These are phyloP conservation scores for Pelargonium fulgidum DNA, from an alignment of 441 rosid genomes.

Conservation along the genomic window DNA sequence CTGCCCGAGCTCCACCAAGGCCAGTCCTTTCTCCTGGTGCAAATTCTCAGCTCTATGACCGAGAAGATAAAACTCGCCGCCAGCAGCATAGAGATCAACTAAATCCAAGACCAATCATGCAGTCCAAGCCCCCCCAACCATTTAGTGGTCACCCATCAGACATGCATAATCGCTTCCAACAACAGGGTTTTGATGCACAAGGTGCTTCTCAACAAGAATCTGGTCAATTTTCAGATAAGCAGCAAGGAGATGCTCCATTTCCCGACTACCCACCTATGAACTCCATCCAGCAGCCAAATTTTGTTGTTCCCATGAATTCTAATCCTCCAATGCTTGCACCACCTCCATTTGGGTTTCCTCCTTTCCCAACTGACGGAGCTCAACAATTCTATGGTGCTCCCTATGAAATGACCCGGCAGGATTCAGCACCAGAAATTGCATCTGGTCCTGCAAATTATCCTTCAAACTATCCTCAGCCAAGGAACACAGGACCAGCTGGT, in stretches of 20 bases:
- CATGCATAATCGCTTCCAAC: constrained; percentile 33
- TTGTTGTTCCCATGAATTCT: constrained; percentile 36
- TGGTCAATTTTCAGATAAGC: constrained; percentile 7
- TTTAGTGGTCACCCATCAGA: constrained; percentile 47
- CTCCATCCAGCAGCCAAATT: constrained; percentile 27
- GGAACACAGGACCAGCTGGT: constrained; percentile 37
- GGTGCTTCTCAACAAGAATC: constrained; percentile 37
- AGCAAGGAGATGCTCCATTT: constrained; percentile 45
- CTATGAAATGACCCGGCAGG: constrained; percentile 47
- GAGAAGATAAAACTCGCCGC: constrained; percentile 48
- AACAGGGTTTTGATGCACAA: constrained; percentile 28
- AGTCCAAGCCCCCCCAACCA: constrained; percentile 40
- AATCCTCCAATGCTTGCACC: too few relatives aligned
- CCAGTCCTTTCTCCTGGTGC: constrained; percentile 41
- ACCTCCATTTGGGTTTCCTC: constrained; percentile 31
- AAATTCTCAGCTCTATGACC: constrained; percentile 48
- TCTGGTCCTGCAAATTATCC: constrained; percentile 37
- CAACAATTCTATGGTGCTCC: constrained; percentile 57
- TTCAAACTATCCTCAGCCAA: constrained; percentile 46
- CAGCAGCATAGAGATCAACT: constrained; percentile 23
- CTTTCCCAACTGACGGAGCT: not conserved
- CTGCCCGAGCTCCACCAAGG: constrained; percentile 54
- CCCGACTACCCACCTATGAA: constrained; percentile 59
- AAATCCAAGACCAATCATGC: constrained; percentile 40
- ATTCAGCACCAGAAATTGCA: constrained; percentile 47